Percentiles rank a stretch among this genome's conserved stretches.
Conservation (phyloP, 2,329 filamentous ascomycete species). For the Colletotrichum melonis region DNA sequence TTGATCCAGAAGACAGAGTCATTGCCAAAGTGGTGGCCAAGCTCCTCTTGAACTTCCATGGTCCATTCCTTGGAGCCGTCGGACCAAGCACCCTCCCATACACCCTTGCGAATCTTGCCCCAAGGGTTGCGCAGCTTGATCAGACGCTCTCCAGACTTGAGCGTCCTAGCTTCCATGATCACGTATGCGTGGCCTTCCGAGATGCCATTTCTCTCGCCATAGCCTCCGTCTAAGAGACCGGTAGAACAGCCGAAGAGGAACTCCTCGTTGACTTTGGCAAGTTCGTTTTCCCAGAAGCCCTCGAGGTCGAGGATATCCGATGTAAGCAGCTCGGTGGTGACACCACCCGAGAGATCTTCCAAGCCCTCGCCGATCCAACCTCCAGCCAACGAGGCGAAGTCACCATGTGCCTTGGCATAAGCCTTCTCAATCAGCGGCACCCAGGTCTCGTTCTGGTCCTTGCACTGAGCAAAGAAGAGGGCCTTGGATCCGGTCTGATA, state of each 20-base stretch:
- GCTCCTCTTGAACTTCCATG: constrained; percentile 65
- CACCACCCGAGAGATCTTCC: constrained; percentile 74
- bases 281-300: constrained; percentile 84
- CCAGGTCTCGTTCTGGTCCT: constrained; percentile 85
- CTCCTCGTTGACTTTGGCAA: constrained; percentile 82
- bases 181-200: constrained; percentile 70
- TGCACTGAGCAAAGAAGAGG: constrained; percentile 82
- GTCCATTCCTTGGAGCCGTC: constrained; percentile 73
- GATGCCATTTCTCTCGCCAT: constrained; percentile 69
- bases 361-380: constrained; percentile 75
- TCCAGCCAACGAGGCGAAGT: constrained; percentile 77
- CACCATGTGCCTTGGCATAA: constrained; percentile 86
- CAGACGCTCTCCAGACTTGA: constrained; percentile 64
- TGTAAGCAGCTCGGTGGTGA: constrained; percentile 75
- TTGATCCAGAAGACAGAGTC: constrained; percentile 74
- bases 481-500: constrained; percentile 82
- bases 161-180: constrained; percentile 66
- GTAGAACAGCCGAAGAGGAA: constrained; percentile 81
- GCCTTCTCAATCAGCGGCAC: constrained; percentile 84
- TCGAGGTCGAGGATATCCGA: constrained; percentile 82
- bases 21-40: constrained; percentile 69
- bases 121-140: constrained; percentile 71
- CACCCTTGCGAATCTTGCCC: constrained; percentile 67
- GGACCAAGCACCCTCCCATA: constrained; percentile 70
- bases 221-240: constrained; percentile 72